Evolutionary conservation across 257 asterid genomes (phyloP).

Genomic region (Nicotiana attenuata): DNA sequence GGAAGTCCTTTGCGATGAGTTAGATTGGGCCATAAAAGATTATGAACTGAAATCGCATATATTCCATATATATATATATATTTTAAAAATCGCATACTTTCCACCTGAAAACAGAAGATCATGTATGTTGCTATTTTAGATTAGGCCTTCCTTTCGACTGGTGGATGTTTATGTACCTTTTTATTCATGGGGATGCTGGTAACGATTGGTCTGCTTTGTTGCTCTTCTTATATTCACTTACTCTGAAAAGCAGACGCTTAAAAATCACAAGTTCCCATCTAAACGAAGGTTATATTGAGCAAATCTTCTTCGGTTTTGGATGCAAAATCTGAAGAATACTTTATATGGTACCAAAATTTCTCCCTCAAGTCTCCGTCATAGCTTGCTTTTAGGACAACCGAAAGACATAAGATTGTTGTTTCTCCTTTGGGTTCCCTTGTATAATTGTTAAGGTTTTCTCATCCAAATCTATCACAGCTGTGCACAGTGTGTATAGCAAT

Average conservation of each 20-base stretch:
- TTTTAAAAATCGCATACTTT: too few relatives aligned
- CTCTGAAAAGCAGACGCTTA: neutral
- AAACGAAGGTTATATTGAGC: too few relatives aligned
- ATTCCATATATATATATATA: too few relatives aligned
- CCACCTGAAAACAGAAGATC: too few relatives aligned
- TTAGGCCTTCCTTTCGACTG: too few relatives aligned
- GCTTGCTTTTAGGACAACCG: slow-evolving; percentile 13
- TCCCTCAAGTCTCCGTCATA: neutral
- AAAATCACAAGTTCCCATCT: neutral
- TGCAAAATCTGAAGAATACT: neutral
- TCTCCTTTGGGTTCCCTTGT: slow-evolving; percentile 33
- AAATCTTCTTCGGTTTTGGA: neutral
- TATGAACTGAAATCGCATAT: too few relatives aligned
- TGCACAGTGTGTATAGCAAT: slow-evolving; percentile 38
- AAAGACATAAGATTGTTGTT: slow-evolving; percentile 21
- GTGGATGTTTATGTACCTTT: too few relatives aligned
- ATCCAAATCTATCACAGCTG: slow-evolving; percentile 31
- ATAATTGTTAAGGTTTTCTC: slow-evolving; percentile 24
- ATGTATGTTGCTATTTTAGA: too few relatives aligned
- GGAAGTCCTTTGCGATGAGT: too few relatives aligned
- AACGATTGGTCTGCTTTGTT: neutral
- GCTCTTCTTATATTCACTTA: neutral
- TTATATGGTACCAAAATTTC: neutral
- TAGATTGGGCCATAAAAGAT: too few relatives aligned
- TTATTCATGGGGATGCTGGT: too few relatives aligned